phyloP scores from a whole-genome alignment of 257 asterid genomes.

The Paulownia fortunei region DNA sequence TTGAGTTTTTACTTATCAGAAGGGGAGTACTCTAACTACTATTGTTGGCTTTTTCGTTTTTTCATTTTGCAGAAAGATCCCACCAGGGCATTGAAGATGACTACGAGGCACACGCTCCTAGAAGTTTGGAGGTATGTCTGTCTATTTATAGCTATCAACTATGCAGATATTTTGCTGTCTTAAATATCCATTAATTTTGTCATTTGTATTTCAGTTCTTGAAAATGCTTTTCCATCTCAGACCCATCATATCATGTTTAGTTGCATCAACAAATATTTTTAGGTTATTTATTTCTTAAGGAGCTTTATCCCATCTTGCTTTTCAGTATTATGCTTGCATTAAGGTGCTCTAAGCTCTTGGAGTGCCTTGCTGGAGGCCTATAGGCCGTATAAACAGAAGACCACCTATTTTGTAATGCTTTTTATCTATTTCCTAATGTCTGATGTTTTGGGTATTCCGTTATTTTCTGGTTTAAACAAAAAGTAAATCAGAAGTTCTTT shows the following conservation, averaged over 20 bases:
- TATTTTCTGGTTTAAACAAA: no score
- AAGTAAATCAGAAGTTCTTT: no score
- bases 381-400: no score
- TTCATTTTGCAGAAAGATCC: conserved; percentile 70
- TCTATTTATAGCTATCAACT: background rate
- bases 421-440: background rate
- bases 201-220: background rate
- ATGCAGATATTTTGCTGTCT: background rate
- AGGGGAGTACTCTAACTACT: background rate
- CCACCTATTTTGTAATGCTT: background rate
- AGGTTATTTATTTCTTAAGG: background rate
- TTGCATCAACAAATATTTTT: conserved; percentile 11
- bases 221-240: background rate
- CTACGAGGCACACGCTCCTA: conserved; percentile 76
- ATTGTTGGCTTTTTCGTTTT: conserved; percentile 10
- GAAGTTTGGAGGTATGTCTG: conserved; percentile 90
- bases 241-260: conserved; percentile 4
- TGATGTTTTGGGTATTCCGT: background rate
- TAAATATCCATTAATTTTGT: background rate
- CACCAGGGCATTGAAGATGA: conserved; percentile 80
- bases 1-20: conserved; percentile 1
- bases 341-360: no score
- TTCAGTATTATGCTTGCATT: no score
- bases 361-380: no score
- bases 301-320: background rate